Conservation (phyloP, 2,329 filamentous ascomycete genomes). For the Clonostachys sp. region DNA sequence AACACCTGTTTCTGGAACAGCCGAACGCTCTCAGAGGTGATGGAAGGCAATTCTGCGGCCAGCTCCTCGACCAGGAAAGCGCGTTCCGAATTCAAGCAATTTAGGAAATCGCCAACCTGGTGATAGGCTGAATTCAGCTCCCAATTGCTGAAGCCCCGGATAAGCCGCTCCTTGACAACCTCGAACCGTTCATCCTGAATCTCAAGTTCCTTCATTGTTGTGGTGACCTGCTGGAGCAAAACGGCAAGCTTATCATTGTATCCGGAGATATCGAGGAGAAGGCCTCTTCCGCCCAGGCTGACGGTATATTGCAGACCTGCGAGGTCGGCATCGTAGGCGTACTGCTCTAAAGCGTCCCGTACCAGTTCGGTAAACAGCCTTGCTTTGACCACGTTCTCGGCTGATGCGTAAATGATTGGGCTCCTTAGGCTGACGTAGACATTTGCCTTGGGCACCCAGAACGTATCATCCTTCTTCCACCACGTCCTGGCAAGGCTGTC, state of each 20-base stretch:
- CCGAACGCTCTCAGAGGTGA: slow-evolving; percentile 71
- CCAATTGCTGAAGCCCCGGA: slow-evolving; percentile 77
- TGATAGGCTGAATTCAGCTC: slow-evolving; percentile 85
- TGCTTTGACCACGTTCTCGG: slow-evolving; percentile 73
- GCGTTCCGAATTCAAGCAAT: slow-evolving; percentile 73
- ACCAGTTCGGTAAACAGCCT: slow-evolving; percentile 82
- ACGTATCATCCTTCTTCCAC: slow-evolving; percentile 98
- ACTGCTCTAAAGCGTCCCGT: slow-evolving; percentile 83
- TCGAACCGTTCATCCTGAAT: slow-evolving; percentile 84
- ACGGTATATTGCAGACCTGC: slow-evolving; percentile 83
- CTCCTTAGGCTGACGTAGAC: slow-evolving; percentile 77
- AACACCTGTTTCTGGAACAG: slow-evolving; percentile 77
- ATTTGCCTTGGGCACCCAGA: slow-evolving; percentile 96
- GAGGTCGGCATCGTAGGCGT: slow-evolving; percentile 92
- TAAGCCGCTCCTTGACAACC: slow-evolving; percentile 82
- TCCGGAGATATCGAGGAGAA: slow-evolving; percentile 76
- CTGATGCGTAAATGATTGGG: slow-evolving; percentile 73
- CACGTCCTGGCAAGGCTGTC: slow-evolving; percentile 78
- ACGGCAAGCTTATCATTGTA: slow-evolving; percentile 97
- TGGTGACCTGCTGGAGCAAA: slow-evolving; percentile 81
- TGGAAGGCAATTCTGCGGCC: slow-evolving; percentile 67
- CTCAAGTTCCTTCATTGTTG: slow-evolving; percentile 78
- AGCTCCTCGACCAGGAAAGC: slow-evolving; percentile 78
- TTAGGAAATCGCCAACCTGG: slow-evolving; percentile 78
- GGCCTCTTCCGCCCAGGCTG: slow-evolving; percentile 64